Conservation (phyloP, 2,329 filamentous ascomycete species). For the Trichophyton schoenleinii region DNA sequence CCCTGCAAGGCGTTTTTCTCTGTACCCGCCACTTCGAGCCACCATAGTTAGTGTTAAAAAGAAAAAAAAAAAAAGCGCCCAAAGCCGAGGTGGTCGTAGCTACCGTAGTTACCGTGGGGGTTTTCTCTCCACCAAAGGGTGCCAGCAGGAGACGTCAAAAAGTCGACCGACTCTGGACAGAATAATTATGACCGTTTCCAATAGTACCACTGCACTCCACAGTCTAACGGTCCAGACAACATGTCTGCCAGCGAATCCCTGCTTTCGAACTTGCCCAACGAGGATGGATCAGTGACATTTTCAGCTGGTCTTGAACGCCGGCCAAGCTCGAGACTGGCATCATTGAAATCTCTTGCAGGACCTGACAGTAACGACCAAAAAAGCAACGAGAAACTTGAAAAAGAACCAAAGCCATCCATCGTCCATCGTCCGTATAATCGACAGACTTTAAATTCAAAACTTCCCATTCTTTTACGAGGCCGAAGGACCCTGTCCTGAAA, state of each 20-base stretch:
- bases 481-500: not conserved
- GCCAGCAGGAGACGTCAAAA: not conserved
- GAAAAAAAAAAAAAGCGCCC: no score
- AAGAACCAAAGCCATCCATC: not conserved
- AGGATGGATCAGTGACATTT: not conserved
- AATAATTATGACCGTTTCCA: no score
- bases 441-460: not conserved
- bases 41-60: not conserved
- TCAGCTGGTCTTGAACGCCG: not conserved
- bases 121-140: not conserved
- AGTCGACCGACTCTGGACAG: not conserved
- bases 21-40: conserved; percentile 1
- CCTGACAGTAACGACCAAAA: not conserved
- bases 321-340: not conserved
- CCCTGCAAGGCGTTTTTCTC: conserved; percentile 1
- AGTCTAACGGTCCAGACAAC: not conserved
- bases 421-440: not conserved
- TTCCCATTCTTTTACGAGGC: not conserved
- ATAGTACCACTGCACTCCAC: not conserved
- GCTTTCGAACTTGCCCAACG: not conserved
- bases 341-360: conserved; percentile 1
- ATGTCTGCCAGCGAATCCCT: not conserved
- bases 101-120: not conserved
- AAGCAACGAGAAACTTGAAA: not conserved
- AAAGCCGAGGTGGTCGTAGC: no score